Evolutionary conservation across 306 rosid species (phyloP).

Genomic region (Lablab purpureus): DNA sequence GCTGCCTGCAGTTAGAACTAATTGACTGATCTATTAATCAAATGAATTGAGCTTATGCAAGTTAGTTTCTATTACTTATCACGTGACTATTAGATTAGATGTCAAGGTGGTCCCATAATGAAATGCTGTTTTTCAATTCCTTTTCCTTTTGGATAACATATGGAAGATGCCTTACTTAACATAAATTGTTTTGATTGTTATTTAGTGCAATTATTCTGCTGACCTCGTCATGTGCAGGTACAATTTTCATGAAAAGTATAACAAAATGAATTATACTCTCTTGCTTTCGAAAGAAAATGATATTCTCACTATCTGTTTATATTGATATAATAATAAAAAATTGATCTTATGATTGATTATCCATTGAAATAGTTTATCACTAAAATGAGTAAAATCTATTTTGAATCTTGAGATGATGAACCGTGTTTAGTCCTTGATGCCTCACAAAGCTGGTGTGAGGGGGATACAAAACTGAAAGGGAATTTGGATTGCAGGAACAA

Average conservation of each 20-base stretch:
- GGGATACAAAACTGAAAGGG: conserved; percentile 14
- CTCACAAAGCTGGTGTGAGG: conserved; percentile 1
- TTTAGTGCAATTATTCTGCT: conserved; percentile 19
- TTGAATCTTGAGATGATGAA: conserved; percentile 20
- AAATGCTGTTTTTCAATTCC: conserved; percentile 28
- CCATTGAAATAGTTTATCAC: conserved; percentile 22
- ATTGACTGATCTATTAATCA: background rate
- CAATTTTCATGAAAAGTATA: conserved; percentile 7
- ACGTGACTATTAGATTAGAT: background rate
- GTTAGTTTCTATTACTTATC: background rate
- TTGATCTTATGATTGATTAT: background rate
- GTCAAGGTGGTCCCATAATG: conserved; percentile 21
- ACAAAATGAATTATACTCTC: background rate
- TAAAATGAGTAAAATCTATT: conserved; percentile 8
- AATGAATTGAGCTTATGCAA: background rate
- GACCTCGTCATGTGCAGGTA: background rate
- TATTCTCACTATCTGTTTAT: conserved; percentile 12
- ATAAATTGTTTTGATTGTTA: conserved; percentile 24
- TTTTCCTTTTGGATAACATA: conserved; percentile 32
- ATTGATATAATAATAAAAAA: conserved; percentile 40
- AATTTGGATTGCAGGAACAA: conserved; percentile 68
- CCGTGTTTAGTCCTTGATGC: background rate
- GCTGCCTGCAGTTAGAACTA: background rate
- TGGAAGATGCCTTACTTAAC: conserved; percentile 19
- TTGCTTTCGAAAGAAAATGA: conserved; percentile 30